Evolutionary conservation across 768 basidiomycete species (phyloP).

Genomic region (Tricholoma matsutake): DNA sequence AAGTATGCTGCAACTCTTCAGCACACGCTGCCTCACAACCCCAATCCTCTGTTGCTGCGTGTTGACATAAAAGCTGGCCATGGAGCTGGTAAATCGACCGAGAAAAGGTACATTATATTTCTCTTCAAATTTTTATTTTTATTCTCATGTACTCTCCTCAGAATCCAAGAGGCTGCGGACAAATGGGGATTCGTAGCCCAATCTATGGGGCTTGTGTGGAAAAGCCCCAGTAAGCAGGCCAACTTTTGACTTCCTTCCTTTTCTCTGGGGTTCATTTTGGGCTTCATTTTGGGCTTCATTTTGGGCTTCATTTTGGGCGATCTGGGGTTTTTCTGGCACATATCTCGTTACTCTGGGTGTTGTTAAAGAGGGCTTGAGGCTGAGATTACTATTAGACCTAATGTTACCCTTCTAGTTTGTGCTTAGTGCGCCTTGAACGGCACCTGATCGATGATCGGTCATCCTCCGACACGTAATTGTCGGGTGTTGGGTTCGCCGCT

Average conservation of each 20-base stretch:
- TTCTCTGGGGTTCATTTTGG: constrained; percentile 6
- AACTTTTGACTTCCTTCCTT: constrained; percentile 13
- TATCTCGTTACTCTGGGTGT: constrained; percentile 10
- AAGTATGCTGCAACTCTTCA: constrained; percentile 81
- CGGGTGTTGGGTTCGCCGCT: neutral
- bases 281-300: constrained; percentile 9
- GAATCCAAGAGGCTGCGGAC: constrained; percentile 74
- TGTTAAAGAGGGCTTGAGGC: constrained; percentile 6
- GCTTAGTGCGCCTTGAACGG: neutral
- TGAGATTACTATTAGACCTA: constrained; percentile 4
- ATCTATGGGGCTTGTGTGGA: constrained; percentile 51
- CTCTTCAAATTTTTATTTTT: neutral
- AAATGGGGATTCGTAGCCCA: constrained; percentile 77
- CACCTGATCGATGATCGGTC: neutral
- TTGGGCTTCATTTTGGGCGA: constrained; percentile 7
- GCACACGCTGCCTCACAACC: constrained; percentile 58
- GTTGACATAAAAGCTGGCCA: constrained; percentile 82
- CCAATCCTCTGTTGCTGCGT: constrained; percentile 69
- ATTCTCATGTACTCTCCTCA: constrained; percentile 24
- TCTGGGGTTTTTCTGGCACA: constrained; percentile 3
- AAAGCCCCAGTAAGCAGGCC: constrained; percentile 21
- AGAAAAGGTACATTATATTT: constrained; percentile 47
- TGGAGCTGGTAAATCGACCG: constrained; percentile 76
- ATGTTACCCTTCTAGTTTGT: neutral
- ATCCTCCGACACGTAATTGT: neutral